Percentiles rank a stretch among this genome's conserved stretches.
Conservation (phyloP, 2,329 filamentous ascomycete genomes). For the Trichoderma sp. region DNA sequence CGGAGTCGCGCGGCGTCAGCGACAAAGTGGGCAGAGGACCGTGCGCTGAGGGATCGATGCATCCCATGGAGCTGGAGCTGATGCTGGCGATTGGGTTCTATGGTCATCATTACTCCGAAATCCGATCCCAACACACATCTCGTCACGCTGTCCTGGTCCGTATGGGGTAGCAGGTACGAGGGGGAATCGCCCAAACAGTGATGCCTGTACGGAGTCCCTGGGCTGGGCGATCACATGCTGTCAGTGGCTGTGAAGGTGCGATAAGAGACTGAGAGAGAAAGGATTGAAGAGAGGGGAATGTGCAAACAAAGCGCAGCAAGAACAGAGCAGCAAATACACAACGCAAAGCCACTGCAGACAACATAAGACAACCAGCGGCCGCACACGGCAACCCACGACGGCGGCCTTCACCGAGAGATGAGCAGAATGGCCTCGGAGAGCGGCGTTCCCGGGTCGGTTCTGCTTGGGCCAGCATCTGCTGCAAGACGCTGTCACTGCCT, state of each 20-base stretch:
- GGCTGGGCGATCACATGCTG: neutral
- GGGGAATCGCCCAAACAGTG: neutral
- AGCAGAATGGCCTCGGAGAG: neutral
- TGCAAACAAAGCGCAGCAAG: neutral
- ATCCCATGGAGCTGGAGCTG: neutral
- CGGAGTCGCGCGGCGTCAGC: conserved; percentile 2
- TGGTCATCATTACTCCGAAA: conserved; percentile 15
- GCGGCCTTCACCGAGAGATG: neutral
- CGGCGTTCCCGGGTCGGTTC: neutral
- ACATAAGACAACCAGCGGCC: neutral
- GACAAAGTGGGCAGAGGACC: conserved; percentile 2
- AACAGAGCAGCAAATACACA: neutral
- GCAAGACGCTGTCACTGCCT: neutral
- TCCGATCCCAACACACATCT: neutral
- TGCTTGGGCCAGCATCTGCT: neutral
- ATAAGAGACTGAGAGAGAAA: neutral
- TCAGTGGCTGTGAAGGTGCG: neutral
- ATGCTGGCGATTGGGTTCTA: conserved; percentile 11
- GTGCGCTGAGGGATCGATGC: conserved; percentile 10
- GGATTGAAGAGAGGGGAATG: neutral
- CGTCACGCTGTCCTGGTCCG: neutral
- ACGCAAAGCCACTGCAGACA: neutral
- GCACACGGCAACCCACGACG: neutral
- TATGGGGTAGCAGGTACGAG: neutral
- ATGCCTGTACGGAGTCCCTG: neutral